phyloP scores from a whole-genome alignment of 2,329 filamentous ascomycete species.

The Aspergillus phoenicis region DNA sequence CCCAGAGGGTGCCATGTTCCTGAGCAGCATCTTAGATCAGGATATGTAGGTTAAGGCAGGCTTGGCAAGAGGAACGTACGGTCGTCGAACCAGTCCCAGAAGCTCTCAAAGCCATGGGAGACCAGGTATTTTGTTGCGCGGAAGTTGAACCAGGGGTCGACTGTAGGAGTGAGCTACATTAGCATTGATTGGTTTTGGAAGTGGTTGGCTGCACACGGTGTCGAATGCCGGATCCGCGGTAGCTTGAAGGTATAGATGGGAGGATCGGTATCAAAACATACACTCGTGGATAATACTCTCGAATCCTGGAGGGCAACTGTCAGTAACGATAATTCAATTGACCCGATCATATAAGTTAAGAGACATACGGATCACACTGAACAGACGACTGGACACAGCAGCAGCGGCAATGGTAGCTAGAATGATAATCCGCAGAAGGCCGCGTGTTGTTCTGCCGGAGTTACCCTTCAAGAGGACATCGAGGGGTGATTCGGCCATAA shows the following conservation, averaged over 20 bases:
- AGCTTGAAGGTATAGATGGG: constrained; percentile 14
- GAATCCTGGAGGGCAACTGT: constrained; percentile 64
- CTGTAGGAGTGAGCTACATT: constrained; percentile 52
- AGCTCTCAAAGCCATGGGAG: constrained; percentile 94
- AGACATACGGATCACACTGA: constrained; percentile 92
- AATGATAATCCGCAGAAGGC: constrained; percentile 85
- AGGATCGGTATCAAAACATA: constrained; percentile 55
- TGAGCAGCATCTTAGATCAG: constrained; percentile 8
- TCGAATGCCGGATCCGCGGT: not conserved
- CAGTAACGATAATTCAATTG: constrained; percentile 11
- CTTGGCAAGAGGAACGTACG: constrained; percentile 55
- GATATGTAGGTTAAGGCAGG: not conserved
- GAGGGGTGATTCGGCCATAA: constrained; percentile 51
- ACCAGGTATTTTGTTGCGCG: constrained; percentile 97
- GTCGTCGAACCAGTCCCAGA: constrained; percentile 99
- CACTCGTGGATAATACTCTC: constrained; percentile 99
- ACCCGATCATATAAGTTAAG: not conserved
- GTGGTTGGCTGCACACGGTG: not conserved
- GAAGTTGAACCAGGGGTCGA: constrained; percentile 99
- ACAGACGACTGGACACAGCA: constrained; percentile 88
- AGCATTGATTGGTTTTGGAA: constrained; percentile 22
- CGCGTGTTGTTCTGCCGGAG: constrained; percentile 78
- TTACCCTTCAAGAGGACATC: constrained; percentile 72
- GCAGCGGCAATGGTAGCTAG: constrained; percentile 87
- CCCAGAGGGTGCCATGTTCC: constrained; percentile 98